Evolutionary conservation across 116 monocot species (phyloP).

Genomic region (Phalaenopsis hybrid): DNA sequence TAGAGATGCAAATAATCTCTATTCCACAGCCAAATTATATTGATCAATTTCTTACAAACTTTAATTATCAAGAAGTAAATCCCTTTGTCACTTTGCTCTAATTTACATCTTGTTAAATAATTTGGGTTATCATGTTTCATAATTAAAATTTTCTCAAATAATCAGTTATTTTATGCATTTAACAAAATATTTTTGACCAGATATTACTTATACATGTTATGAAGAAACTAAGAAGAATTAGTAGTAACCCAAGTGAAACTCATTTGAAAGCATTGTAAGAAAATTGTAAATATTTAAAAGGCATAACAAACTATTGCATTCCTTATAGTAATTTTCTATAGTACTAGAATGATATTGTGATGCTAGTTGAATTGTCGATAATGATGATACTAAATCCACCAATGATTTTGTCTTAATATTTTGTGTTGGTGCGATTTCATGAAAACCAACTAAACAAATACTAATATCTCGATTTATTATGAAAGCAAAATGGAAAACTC

Average conservation of each 20-base stretch:
- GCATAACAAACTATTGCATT: not conserved
- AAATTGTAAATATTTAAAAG: not conserved
- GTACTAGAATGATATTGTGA: not conserved
- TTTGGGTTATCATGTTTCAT: not conserved
- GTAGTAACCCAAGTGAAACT: not conserved
- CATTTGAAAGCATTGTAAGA: not conserved
- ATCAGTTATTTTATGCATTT: not conserved
- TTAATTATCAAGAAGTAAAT: not conserved
- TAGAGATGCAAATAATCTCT: not conserved
- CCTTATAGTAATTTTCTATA: not conserved
- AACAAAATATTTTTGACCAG: not conserved
- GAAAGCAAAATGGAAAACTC: not conserved
- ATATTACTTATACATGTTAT: too few relatives aligned
- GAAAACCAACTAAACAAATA: not conserved
- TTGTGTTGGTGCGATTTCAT: not conserved
- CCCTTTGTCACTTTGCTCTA: not conserved
- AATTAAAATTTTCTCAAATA: not conserved
- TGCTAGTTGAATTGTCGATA: not conserved
- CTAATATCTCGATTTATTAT: not conserved
- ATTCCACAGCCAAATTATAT: not conserved
- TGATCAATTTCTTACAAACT: not conserved
- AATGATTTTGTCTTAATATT: not conserved
- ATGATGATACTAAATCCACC: not conserved
- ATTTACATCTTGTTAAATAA: not conserved
- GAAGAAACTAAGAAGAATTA: too few relatives aligned